Base-by-base conservation (phyloP, 306 rosid genomes). In the Vigna angularis region DNA sequence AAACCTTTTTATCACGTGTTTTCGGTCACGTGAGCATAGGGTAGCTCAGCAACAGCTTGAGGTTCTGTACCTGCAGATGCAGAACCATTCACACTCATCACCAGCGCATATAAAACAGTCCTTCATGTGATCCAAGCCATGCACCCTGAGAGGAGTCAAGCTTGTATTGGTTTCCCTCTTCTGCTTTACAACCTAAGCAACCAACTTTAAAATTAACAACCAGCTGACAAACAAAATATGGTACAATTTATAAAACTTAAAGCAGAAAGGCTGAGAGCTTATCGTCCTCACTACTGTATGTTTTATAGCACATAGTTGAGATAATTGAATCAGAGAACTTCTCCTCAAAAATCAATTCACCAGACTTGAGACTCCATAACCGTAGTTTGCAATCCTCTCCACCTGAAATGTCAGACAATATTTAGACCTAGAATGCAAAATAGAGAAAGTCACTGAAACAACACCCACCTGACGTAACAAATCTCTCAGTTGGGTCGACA, bases 301-400 rank as follows among this genome's bases (percentile, higher is more conserved):
- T 76, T 72, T 52, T 89, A 91, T 92, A 91, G 87, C 92, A 89
- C 74, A 89, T 83, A 4, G 92, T 89, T 64, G 95, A 84, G 73
- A 89, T 85, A 83, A 89, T 80, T 11, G 90, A 75, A 66, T 83
- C 75, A 7, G 80, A 79, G 84, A 95, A 89, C 81, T 87, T 88
- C n/a, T 95, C 95, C 90, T 89, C 91, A n/a, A 92, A 89, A 51
- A 92, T 91, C 52, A 95, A 73, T 87, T 95, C 86, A 3, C 98
- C 97, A 3, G 98, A 89, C 84, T 87, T 92, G 70, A 95, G 91
- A 71, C 90, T 92, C 97, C 98, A 95, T 26, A 88, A 38, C 58
- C 97, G 86, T 59, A 95, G 80, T n/a, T 83, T 87, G 89, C 89
- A 85, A 86, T 95, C 98, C 86, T 89, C 96, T 81, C 98, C 98